A percentile compares a stretch with the other conserved stretches of the same genome.
phyloP scores from a whole-genome alignment of 1,284 basidiomycete species.

The Fomitopsis palustris region DNA sequence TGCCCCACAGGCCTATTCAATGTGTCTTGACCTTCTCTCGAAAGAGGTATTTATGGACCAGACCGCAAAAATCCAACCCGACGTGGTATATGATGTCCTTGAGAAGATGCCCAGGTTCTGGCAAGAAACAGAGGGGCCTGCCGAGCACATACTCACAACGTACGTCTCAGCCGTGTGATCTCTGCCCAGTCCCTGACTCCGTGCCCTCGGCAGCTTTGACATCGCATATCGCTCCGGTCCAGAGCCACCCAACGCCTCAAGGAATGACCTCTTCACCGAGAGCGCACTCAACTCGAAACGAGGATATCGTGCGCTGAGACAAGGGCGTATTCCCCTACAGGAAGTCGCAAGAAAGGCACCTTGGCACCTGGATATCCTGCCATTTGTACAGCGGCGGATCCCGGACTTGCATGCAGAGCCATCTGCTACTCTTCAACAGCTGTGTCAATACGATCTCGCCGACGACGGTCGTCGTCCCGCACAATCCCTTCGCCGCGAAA shows the following conservation, averaged over 20 bases:
- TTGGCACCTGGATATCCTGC: slow-evolving; percentile 51
- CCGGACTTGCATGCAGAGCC: slow-evolving; percentile 33
- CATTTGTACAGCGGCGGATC: slow-evolving; percentile 41
- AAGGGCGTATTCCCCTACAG: slow-evolving; percentile 42
- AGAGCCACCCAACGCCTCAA: slow-evolving; percentile 38
- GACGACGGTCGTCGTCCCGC: slow-evolving; percentile 34
- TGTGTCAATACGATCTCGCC: slow-evolving; percentile 42
- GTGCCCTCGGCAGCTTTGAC: slow-evolving; percentile 48
- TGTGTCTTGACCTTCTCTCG: slow-evolving; percentile 18
- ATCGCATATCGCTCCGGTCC: slow-evolving; percentile 50
- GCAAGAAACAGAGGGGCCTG: slow-evolving; percentile 43
- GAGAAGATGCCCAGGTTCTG: slow-evolving; percentile 53
- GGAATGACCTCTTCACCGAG: slow-evolving; percentile 55
- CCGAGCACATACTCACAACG: slow-evolving; percentile 58
- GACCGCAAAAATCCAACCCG: slow-evolving; percentile 29
- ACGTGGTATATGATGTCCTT: slow-evolving; percentile 43
- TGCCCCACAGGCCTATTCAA: no score
- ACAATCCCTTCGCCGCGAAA: slow-evolving; percentile 42
- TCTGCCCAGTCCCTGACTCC: slow-evolving; percentile 1
- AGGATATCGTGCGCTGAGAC: slow-evolving; percentile 48
- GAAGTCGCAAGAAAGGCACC: slow-evolving; percentile 37
- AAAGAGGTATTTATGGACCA: slow-evolving; percentile 31
- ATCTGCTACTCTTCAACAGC: slow-evolving; percentile 30
- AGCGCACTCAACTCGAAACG: slow-evolving; percentile 45
- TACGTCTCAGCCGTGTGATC: slow-evolving; percentile 22